Base-by-base conservation (phyloP, 176 grass and related monocot genomes). In the Ensete glaucum region DNA sequence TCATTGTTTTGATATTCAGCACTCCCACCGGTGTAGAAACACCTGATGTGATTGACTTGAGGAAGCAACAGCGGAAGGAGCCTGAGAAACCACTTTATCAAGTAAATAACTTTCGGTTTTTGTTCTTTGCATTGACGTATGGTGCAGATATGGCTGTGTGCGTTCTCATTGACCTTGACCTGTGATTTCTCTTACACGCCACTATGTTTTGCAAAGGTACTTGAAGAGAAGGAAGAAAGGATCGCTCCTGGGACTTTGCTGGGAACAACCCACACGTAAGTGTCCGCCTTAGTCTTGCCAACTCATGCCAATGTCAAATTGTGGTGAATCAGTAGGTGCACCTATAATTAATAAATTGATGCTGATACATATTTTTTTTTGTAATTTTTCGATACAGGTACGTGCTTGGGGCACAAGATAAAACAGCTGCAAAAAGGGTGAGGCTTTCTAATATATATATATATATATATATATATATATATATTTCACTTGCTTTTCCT, bases 1-100 rank as follows among this genome's bases (percentile, higher is more conserved):
- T 27, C 1, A 19, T 84, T 70, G 16, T 53, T 81, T 20, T 72
- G 53, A 54, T 22, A 17, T 55, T 79, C 68, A 98, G 95, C 80
- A 98, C 95, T 76, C 95, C 95, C 29, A 93, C 95, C 84, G 95
- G 95, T 24, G 86, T 98, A 19, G 95, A 98, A 85, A 98, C 95
- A 73, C 95, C 95, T 82, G 95, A 93, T 73, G 90, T 93, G 16
- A 98, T 98, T 7, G 94, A 98, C 56, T 88, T 98, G 51, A 86
- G 94, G 15, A 98, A 98, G 78, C 90, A 82, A 79, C 95, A 93
- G 53, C 85, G 90, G 82, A 98, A 98, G 81, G 95, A 98, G 66
- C 85, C 90, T 54, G 95, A 98, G 55, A 98, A 81, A 84, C 84
- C 74, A 54, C 34, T 86, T 55, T 92, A 92, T 80, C 89, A 98